Conservation (phyloP, 2,329 filamentous ascomycete species). For the Alternaria postmessia region DNA sequence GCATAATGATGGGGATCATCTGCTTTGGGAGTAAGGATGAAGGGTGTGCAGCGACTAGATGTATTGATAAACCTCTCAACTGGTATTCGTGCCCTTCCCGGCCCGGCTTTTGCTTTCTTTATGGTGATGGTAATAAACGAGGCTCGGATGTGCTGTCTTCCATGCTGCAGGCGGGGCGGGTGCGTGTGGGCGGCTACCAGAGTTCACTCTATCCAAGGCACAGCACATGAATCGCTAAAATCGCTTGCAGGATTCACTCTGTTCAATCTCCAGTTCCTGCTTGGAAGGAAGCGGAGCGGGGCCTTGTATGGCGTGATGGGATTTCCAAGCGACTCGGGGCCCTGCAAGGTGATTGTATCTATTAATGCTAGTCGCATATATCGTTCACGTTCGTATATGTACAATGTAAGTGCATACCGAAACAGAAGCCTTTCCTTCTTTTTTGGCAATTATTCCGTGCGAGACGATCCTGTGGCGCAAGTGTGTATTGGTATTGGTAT, state of each 20-base stretch:
- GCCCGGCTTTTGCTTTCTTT: no score
- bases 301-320: neutral
- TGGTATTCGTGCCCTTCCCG: neutral
- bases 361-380: no score
- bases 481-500: neutral
- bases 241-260: neutral
- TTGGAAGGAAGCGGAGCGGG: constrained; percentile 6
- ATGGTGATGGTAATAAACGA: neutral
- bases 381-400: no score
- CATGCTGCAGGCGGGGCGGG: neutral
- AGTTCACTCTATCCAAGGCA: neutral
- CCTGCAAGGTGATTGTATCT: no score
- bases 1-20: neutral
- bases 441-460: neutral
- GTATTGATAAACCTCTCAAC: neutral
- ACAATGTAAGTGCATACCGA: neutral
- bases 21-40: neutral
- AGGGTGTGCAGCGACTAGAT: neutral
- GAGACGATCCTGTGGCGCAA: neutral
- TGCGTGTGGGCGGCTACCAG: neutral
- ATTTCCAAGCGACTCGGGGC: neutral
- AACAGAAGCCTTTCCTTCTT: neutral
- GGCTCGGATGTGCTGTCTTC: neutral
- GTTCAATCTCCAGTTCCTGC: neutral
- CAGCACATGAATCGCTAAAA: neutral